Evolutionary conservation across 2,329 filamentous ascomycete genomes (phyloP), one percentile per base, ranked within the genome.

Genomic region (Endothia cerciana): DNA sequence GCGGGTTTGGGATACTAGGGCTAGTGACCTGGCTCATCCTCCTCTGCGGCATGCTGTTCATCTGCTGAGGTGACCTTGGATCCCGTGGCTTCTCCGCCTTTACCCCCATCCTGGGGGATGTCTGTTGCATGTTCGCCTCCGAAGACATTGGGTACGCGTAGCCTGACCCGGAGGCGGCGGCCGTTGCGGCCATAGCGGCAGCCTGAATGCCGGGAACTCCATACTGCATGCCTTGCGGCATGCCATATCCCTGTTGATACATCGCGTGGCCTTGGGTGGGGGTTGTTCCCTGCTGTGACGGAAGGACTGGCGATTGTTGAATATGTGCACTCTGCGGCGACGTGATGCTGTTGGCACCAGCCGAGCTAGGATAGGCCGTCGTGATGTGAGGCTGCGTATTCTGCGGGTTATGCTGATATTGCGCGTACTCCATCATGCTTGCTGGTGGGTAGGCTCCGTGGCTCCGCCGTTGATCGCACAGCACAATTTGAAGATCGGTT

Each of bases 141-240:
- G 91, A 88, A 60, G 89, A 81, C 79, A 93, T 87, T 70, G 69
- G 62, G 69, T 90, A 89, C 68, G 91, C 90, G 71, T 91, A 91
- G 69, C 82, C 87, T 68, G 92, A 90, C 49, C 94, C 94, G 6
- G 93, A 94, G 13, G 94, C 94, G 1, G 94, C 94, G 22, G 94
- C 94, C 1, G 94, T 97, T 28, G 91, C 87, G 55, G 91, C 94
- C 92, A 97, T 95, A 66, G 94, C 94, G 60, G 94, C 94, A 17
- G 93, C 93, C 77, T 97, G 92, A 57, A 93, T 92, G 25, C 90
- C 87, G 41, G 90, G 90, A 79, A 94, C 92, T 65, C 86, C 89
- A 80, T 97, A 97, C 80, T 91, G 89, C 87, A 97, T 93, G 49
- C 64, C 61, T 70, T 89, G 87, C 68, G 90, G 83, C 65, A 94